Percentiles rank a stretch among this genome's conserved stretches.
Conservation (phyloP, 1,284 basidiomycete genomes). For the Puccinia hordei region DNA sequence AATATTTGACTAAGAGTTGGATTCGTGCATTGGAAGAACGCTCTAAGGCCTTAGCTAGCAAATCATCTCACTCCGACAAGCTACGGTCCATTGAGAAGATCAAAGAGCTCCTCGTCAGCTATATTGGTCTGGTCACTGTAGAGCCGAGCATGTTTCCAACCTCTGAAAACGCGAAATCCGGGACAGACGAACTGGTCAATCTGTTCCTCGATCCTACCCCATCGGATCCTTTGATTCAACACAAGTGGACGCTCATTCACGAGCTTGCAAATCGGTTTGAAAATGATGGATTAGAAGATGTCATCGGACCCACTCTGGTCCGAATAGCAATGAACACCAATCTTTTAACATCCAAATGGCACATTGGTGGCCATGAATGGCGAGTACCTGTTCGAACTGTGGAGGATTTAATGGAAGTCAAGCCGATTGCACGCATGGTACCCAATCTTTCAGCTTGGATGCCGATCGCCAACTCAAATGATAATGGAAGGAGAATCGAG, state of each 20-base stretch:
- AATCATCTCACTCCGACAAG: conserved; percentile 64
- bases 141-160: conserved; percentile 91
- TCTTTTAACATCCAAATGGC: conserved; percentile 26
- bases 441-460: conserved; percentile 57
- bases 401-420: conserved; percentile 47
- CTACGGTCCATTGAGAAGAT: conserved; percentile 70
- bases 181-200: conserved; percentile 70
- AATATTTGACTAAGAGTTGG: conserved; percentile 90
- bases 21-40: conserved; percentile 69
- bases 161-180: conserved; percentile 66
- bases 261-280: conserved; percentile 73
- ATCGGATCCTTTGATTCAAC: conserved; percentile 59
- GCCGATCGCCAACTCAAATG: conserved; percentile 58
- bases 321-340: conserved; percentile 54
- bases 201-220: conserved; percentile 67
- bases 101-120: conserved; percentile 79
- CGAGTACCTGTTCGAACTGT: conserved; percentile 31
- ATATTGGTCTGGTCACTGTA: conserved; percentile 83
- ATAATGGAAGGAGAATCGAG: conserved; percentile 59
- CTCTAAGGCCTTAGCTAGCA: conserved; percentile 66
- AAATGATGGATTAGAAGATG: conserved; percentile 62
- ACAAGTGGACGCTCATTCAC: conserved; percentile 71
- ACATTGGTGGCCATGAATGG: conserved; percentile 50
- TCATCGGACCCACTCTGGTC: conserved; percentile 66
- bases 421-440: conserved; percentile 31